Evolutionary conservation across 2,329 filamentous ascomycete genomes (phyloP), one percentile per base, ranked within the genome.

Genomic region (Tolypocladium cylindrosporum): DNA sequence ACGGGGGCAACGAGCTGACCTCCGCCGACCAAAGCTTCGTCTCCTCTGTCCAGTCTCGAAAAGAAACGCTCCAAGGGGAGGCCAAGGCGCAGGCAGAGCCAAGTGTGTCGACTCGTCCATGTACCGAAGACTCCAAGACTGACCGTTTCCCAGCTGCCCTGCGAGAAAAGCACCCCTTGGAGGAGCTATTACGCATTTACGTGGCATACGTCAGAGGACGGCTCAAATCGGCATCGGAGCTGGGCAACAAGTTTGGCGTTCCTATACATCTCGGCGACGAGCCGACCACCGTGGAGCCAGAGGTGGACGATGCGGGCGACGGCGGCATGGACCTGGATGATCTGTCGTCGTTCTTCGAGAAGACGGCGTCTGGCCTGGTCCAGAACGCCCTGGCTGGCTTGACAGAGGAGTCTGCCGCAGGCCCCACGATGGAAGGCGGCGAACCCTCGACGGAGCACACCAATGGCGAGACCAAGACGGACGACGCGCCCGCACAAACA

Each of bases 331-430:
- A 77, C 57, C 60, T 74, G 59, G 73, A 75, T 52, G 73, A 76
- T 40, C 64, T 76, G 6, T 74, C 72, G 16, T 75, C 74, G 1
- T 73, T 77, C 58, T 72, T 77, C 54, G 73, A 77, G 57, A 74
- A 72, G 62, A 74, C 72, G 1, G 71, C 74, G 7, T 74, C 72
- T 1, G 72, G 72, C 14, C 67, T 77, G 2, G 73, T 76, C 13
- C 71, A 75, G 45, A 68, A 74, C 59, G 72, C 72, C 31, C 63
- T 77, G 51, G 74, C 74, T 40, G 72, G 70, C 27, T 62, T 74
- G 54, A 65, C 68, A 6, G 69, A 73, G 24, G 68, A 68, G 27
- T 42, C 59, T 3, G 56, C 54, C 2, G 55, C 54, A 10, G 43
- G 61, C 24, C 54, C 59, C 19, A 57, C 54, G 60, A 21, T 63